These are phyloP conservation scores for Leishmania turanica DNA, from an alignment of 208 protist genomes.

Conservation along the genomic window DNA sequence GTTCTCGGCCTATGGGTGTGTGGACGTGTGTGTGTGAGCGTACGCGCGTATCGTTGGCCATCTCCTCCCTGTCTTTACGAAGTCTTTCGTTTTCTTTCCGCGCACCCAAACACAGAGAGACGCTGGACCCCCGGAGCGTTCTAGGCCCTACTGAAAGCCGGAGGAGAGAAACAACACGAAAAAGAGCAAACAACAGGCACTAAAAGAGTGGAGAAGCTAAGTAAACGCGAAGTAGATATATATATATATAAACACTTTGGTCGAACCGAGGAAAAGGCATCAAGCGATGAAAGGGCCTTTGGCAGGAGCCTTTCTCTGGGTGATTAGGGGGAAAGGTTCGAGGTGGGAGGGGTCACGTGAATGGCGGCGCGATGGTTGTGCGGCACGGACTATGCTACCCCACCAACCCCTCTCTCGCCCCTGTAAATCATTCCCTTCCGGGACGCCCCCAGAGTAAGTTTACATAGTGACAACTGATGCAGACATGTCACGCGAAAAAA, in stretches of 20 bases:
- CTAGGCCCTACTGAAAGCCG: background rate
- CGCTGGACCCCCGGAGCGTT: background rate
- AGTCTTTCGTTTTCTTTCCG: background rate
- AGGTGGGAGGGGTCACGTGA: background rate
- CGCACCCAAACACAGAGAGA: background rate
- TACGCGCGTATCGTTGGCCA: background rate
- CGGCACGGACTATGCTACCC: background rate
- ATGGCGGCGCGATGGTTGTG: background rate
- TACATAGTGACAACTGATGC: background rate
- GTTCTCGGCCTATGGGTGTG: background rate
- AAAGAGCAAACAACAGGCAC: background rate
- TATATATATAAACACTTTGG: background rate
- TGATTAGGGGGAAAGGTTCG: background rate
- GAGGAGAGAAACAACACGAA: constrained; percentile 1
- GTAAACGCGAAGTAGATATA: background rate
- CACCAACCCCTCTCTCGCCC: background rate
- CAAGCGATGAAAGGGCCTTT: background rate
- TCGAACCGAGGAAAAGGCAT: background rate
- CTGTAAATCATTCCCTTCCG: background rate
- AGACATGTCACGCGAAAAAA: background rate
- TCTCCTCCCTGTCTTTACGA: background rate
- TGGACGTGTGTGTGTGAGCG: background rate
- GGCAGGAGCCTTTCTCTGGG: background rate
- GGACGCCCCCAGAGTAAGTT: background rate
- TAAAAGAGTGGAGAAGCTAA: background rate